Evolutionary conservation across 108 stramenopile species (phyloP), one percentile per base, ranked within the genome.

Genomic region (Epipyxis sp.): DNA sequence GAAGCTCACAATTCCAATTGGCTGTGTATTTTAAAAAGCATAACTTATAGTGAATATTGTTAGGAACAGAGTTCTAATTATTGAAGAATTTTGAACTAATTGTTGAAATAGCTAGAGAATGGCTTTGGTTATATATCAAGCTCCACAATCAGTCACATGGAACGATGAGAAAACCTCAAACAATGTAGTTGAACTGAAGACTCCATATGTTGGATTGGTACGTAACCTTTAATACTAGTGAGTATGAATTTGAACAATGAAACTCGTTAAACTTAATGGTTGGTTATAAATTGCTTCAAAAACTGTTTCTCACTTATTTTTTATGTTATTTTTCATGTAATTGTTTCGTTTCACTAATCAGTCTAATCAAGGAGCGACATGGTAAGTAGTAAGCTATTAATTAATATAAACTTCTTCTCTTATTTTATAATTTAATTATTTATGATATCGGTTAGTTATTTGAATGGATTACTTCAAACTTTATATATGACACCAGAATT

Each of bases 401-500:
- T 37, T 3, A 13, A 32, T 65, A 6, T 13, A 6, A 6, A 35
- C 35, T 13, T 32, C 30, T 16, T 16, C 25, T 6, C 20, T 6
- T 50, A 50, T 13, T 50, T 6, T 50, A 50, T 20, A 13, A 50
- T 6, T 50, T 13, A 6, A 20, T 50, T 6, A 13, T 20, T 50
- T 6, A 50, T 13, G 6, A 6, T 50, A 50, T 20, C 20, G 34
- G 20, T 35, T 65, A 65, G 61, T 82, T 88, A 88, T 81, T 76
- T 88, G 80, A 88, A 88, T 76, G 77, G 80, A 46, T 71, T 88
- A 29, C 54, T 88, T 43, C 88, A 88, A 59, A 88, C 85, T 2
- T 76, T 88, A 2, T 88, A 72, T 68, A 88, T 88, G 87, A 88
- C 83, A 1, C 83, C 83, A 3, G 83, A 84, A 80, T 81, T 83